Evolutionary conservation across 768 basidiomycete genomes (phyloP), one percentile per base, ranked within the genome.

Genomic region (Gymnopilus dilepis): DNA sequence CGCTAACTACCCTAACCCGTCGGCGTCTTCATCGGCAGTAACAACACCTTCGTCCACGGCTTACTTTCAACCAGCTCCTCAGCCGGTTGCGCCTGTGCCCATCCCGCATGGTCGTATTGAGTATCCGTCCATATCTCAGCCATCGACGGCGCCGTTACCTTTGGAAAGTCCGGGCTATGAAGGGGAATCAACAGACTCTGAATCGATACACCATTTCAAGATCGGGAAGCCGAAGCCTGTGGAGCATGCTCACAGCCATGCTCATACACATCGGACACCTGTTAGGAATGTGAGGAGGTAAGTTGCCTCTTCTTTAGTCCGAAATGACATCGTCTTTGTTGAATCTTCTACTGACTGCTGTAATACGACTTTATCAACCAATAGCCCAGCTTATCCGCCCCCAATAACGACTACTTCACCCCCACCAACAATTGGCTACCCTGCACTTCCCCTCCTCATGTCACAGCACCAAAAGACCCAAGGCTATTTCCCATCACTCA

Each of bases 401-500:
- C 88, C 89, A 34, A 77, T 89, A 48, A 91, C 90, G 1, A 90
- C 88, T 0, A 91, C 90, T 9, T 88, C 91, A 30, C 85, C 88
- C 4, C 80, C 85, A n/a, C 83, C 87, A 15, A 78, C 80, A 5
- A 78, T 81, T 33, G 74, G 77, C 15, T 69, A 77, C 19, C 74
- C 88, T 56, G 80, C 80, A 31, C 91, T 90, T 67, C 90, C 91
- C 1, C 78, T 84, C 15, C 82, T 93, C 33, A 94, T 94, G 92
- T 86, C 88, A 1, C 84, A 84, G 58, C 92, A 94, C 60, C 92
- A 94, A 72, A 82, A 86, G 58, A 81, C 76, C 53, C 92, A 94
- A 68, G 92, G 92, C 38, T 94, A 94, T 69, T 82, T 82, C 24
- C 91, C 91, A 0, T 92, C 90, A 5, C 72, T 88, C n/a, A 84